Evolutionary conservation across 306 rosid genomes (phyloP), one percentile per base, ranked within the genome.

Genomic region (Fragaria iinumae): DNA sequence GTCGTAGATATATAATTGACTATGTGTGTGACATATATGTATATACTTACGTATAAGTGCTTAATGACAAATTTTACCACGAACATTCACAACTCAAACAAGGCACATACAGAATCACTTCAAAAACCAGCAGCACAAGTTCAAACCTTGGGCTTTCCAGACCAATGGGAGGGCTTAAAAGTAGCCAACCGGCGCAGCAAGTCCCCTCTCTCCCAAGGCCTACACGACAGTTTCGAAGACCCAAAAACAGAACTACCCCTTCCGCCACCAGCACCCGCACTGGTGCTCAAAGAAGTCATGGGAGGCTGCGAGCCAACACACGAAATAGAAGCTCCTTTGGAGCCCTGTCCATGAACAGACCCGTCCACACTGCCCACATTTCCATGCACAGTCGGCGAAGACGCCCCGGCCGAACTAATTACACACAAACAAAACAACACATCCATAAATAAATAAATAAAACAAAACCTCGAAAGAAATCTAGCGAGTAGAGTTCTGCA

Each of bases 201-300:
- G 88, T 96, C 99, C 74, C 97, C 99, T 84, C 99, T 86, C 84
- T 96, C 99, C 98, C 98, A 96, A 49, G 99, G 99, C 74, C 98
- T 88, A 84, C 98, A 95, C 3, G 96, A 92, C 65, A 83, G 86
- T 73, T 89, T 86, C 39, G 97, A 91, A 25, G 94, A 89, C 79
- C 93, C 93, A 69, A 93, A 91, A 68, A 89, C 81, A 71, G 94
- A 90, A 71, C 93, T 74, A 10, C 57, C 70, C 11, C 32, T 55
- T 27, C 78, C 78, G 0, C 70, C 78, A 43, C 70, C 78, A 43
- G 67, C 99, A 69, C 91, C 92, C 73, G 88, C 93, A 78, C 96
- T 92, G 11, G 96, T 92, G 90, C 97, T 88, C 84, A 90, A 81
- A 64, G 98, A 91, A 84, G 89, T 84, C 85, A 88, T 63, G 48